A percentile compares a stretch with the other conserved stretches of the same genome.
Evolutionary conservation across 768 basidiomycete species (phyloP).

Genomic region (Saitozyma podzolica): DNA sequence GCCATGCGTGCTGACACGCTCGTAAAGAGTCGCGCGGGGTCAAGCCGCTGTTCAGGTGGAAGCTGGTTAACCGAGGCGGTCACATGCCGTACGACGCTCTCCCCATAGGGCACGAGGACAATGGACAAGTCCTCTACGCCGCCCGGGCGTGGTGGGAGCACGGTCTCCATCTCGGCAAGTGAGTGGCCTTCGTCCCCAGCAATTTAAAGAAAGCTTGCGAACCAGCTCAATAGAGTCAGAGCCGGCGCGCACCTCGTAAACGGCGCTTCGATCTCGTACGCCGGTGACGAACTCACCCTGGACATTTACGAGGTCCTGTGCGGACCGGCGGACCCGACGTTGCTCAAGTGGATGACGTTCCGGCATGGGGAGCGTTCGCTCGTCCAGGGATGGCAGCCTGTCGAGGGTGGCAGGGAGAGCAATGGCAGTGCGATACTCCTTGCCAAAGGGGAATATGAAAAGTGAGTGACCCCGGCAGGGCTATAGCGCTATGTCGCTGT

Average conservation of each 20-base stretch:
- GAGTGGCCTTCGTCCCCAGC: constrained; percentile 9
- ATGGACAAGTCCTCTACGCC: constrained; percentile 36
- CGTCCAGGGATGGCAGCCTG: constrained; percentile 42
- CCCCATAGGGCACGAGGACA: constrained; percentile 42
- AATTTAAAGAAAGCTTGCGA: background rate
- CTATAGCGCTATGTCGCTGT: too few relatives aligned
- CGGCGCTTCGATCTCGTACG: constrained; percentile 45
- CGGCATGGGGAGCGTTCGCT: constrained; percentile 31
- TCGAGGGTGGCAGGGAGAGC: constrained; percentile 47
- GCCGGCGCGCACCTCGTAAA: constrained; percentile 31
- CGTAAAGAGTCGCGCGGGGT: constrained; percentile 34
- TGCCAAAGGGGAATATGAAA: constrained; percentile 45
- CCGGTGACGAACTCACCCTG: constrained; percentile 36
- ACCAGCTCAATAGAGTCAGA: constrained; percentile 8
- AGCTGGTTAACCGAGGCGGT: constrained; percentile 41
- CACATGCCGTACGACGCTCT: constrained; percentile 40
- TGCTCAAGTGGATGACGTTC: constrained; percentile 45
- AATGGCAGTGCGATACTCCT: constrained; percentile 38
- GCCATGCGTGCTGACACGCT: background rate
- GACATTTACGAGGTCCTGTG: constrained; percentile 48
- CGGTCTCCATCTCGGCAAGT: constrained; percentile 49
- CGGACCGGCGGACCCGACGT: constrained; percentile 35
- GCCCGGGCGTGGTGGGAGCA: constrained; percentile 46
- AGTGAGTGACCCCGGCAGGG: constrained; percentile 22
- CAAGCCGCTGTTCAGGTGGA: constrained; percentile 45